Conservation (phyloP, 352 stramenopile species). For the Pythium catenulatum region DNA sequence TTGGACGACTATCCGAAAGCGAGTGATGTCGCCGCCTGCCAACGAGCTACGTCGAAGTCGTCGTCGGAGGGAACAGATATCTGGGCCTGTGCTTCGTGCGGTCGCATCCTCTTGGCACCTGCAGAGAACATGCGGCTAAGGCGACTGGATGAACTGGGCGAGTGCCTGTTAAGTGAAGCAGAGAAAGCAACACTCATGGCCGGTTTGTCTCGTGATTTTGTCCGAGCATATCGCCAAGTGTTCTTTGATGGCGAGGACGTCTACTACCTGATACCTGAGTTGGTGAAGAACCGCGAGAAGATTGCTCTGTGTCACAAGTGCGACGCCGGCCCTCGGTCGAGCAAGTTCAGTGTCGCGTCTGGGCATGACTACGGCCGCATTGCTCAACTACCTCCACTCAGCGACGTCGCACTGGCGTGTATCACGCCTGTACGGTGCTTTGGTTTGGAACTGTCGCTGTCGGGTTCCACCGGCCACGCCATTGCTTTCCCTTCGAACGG, state of each 20-base stretch:
- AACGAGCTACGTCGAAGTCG: background rate
- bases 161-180: background rate
- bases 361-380: slow-evolving; percentile 56
- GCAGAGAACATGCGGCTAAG: background rate
- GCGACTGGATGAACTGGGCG: background rate
- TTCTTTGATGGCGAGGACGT: slow-evolving; percentile 28
- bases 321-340: background rate
- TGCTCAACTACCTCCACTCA: slow-evolving; percentile 7
- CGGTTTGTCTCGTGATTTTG: background rate
- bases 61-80: background rate
- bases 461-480: background rate
- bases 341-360: slow-evolving; percentile 50
- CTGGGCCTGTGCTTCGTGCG: slow-evolving; percentile 1
- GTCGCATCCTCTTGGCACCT: background rate
- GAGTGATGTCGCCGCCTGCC: background rate
- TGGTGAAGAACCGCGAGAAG: slow-evolving; percentile 26
- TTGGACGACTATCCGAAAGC: background rate
- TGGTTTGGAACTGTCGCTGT: slow-evolving; percentile 6
- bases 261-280: slow-evolving; percentile 52
- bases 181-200: background rate
- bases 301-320: slow-evolving; percentile 49
- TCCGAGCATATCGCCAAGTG: slow-evolving; percentile 22
- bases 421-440: slow-evolving; percentile 27
- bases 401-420: slow-evolving; percentile 18
- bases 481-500: slow-evolving; percentile 11